phyloP scores from a whole-genome alignment of 495 filamentous ascomycete species.

The Tuber melanosporum region DNA sequence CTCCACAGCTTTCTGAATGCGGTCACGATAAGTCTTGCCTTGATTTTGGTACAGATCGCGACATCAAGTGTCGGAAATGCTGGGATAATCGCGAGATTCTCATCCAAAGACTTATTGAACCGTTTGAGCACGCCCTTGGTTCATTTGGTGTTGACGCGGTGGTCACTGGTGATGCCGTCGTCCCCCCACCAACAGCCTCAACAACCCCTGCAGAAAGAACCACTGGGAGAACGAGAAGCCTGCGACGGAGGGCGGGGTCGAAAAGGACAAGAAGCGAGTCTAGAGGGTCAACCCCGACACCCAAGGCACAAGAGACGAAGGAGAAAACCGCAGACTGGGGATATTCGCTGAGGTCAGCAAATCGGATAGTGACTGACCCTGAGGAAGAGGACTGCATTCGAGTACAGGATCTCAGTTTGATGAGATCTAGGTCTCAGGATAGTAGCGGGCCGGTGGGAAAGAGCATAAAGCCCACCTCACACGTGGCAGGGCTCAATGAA shows the following conservation, averaged over 20 bases:
- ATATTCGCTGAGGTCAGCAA: conserved; percentile 24
- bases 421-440: background rate
- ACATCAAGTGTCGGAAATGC: conserved; percentile 34
- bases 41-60: conserved; percentile 32
- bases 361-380: conserved; percentile 19
- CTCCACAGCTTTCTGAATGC: conserved; percentile 34
- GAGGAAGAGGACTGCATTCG: conserved; percentile 38
- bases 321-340: conserved; percentile 23
- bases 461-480: background rate
- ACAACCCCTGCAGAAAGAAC: conserved; percentile 7
- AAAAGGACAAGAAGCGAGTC: conserved; percentile 33
- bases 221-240: conserved; percentile 18
- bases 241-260: conserved; percentile 32
- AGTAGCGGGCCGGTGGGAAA: background rate
- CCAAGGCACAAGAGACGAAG: background rate
- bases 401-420: conserved; percentile 35
- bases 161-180: conserved; percentile 1
- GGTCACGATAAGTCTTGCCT: conserved; percentile 34
- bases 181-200: conserved; percentile 10
- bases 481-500: background rate
- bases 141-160: conserved; percentile 24
- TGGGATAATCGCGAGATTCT: conserved; percentile 39
- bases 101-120: conserved; percentile 38
- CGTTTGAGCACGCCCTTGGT: conserved; percentile 36
- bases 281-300: conserved; percentile 9